Evolutionary conservation across 2,329 filamentous ascomycete species (phyloP).

Genomic region (Monascus ruber): DNA sequence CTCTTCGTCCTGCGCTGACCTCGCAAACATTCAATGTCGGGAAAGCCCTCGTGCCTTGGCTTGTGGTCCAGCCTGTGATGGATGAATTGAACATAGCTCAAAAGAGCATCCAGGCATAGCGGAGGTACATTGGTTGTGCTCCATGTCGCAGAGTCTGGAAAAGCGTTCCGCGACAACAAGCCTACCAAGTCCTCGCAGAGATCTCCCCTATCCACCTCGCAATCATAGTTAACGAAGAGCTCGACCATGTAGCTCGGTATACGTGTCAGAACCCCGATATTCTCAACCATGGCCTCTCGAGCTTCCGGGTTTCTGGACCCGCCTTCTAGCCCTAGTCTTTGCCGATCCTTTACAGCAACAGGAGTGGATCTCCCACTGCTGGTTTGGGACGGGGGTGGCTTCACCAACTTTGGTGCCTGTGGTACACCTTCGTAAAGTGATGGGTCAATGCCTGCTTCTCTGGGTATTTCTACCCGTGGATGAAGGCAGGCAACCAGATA

Average conservation of each 20-base stretch:
- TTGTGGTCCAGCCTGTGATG: constrained; percentile 71
- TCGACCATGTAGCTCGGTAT: constrained; percentile 94
- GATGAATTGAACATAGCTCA: constrained; percentile 86
- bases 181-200: constrained; percentile 93
- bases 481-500: constrained; percentile 92
- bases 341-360: constrained; percentile 81
- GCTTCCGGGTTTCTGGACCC: constrained; percentile 88
- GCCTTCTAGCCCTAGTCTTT: constrained; percentile 84
- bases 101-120: constrained; percentile 78
- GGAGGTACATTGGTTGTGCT: constrained; percentile 97
- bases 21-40: constrained; percentile 52
- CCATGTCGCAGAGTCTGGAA: constrained; percentile 96
- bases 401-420: constrained; percentile 76
- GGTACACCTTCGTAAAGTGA: constrained; percentile 87
- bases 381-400: constrained; percentile 61
- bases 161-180: constrained; percentile 80
- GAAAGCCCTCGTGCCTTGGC: constrained; percentile 52
- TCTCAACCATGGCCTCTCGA: constrained; percentile 96
- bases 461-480: constrained; percentile 84
- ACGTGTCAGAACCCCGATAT: constrained; percentile 76
- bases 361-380: constrained; percentile 78
- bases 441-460: constrained; percentile 81
- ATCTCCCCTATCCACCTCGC: constrained; percentile 80
- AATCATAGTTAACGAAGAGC: constrained; percentile 96
- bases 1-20: constrained; percentile 71